A percentile compares a stretch with the other conserved stretches of the same genome.
These are phyloP conservation scores for Agroathelia rolfsii DNA, from an alignment of 1,284 basidiomycete genomes.

Conservation along the genomic window DNA sequence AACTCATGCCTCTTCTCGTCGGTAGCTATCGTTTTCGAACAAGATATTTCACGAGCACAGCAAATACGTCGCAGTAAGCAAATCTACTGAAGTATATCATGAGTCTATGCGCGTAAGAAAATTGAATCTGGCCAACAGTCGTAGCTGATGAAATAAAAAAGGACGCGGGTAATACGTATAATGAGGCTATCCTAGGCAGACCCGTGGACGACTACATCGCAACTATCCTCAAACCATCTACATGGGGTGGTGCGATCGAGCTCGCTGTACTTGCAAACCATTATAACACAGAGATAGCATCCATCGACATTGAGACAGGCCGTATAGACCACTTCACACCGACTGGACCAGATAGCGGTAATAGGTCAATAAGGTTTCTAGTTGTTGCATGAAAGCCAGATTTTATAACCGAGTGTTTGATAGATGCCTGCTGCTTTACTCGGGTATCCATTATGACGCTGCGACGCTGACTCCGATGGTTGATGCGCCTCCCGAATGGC, in stretches of 20 bases:
- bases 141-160: constrained; percentile 71
- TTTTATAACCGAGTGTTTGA: constrained; percentile 12
- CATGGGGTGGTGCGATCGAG: constrained; percentile 94
- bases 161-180: constrained; percentile 66
- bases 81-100: background rate
- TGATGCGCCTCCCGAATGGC: constrained; percentile 74
- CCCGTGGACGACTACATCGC: constrained; percentile 68
- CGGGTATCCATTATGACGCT: constrained; percentile 92
- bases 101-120: background rate
- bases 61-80: constrained; percentile 56
- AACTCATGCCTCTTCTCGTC: constrained; percentile 90
- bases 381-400: constrained; percentile 4
- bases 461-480: constrained; percentile 70
- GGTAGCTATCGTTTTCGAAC: constrained; percentile 76
- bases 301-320: constrained; percentile 86
- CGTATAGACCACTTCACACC: constrained; percentile 80
- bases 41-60: constrained; percentile 58
- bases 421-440: constrained; percentile 74
- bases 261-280: constrained; percentile 74
- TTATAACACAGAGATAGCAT: constrained; percentile 78
- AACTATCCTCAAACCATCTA: constrained; percentile 67
- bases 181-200: constrained; percentile 76
- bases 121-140: constrained; percentile 33
- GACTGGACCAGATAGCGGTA: constrained; percentile 26
- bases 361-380: constrained; percentile 18